Base-by-base conservation (phyloP, 805 yeast genomes). In the Metschnikowia anglica region DNA sequence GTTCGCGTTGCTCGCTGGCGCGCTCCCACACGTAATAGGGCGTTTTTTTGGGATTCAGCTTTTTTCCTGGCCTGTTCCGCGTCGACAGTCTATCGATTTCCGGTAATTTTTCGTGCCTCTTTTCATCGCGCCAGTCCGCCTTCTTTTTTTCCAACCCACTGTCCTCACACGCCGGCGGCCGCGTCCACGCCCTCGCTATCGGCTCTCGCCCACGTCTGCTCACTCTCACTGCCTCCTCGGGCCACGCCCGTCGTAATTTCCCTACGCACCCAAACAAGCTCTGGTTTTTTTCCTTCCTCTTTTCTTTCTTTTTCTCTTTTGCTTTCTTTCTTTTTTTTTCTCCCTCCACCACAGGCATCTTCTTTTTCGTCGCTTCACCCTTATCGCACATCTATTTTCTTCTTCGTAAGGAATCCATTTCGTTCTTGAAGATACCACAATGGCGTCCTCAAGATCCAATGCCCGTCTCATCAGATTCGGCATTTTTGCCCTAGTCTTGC, bases 401-500 rank as follows among this genome's bases (percentile, higher is more conserved):
- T 19, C 11, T 39, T 18, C 27, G 11, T 20, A 16, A 24, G 26
- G 36, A 17, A 39, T 17, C 11, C 25, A 30, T 32, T 27, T 5
- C 11, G 38, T 26, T 17, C 34, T 42, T 43, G 31, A 26, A 20
- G 41, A 40, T 11, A 30, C 19, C 23, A 20, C 21, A 33, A 52
- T 52, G 56, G 54, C 56, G 34, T 46, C 55, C 15, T 46, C 75
- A 17, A 66, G 77, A 56, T 64, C 76, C 19, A 73, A 73, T 52
- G 75, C 79, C 47, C 66, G 80, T 44, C 53, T 74, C 44, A 59
- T 73, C 20, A 61, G 80, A 51, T 74, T 74, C 48, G 77, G 69
- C 21, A 63, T 74, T 37, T 73, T 74, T 52, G 77, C 77, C 25
- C 53, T 65, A 5, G 68, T 72, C 31, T 60, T 74, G 50, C 60